Evolutionary conservation across 176 grass and related monocot genomes (phyloP), one percentile per base, ranked within the genome.

Genomic region (Carex pumila): DNA sequence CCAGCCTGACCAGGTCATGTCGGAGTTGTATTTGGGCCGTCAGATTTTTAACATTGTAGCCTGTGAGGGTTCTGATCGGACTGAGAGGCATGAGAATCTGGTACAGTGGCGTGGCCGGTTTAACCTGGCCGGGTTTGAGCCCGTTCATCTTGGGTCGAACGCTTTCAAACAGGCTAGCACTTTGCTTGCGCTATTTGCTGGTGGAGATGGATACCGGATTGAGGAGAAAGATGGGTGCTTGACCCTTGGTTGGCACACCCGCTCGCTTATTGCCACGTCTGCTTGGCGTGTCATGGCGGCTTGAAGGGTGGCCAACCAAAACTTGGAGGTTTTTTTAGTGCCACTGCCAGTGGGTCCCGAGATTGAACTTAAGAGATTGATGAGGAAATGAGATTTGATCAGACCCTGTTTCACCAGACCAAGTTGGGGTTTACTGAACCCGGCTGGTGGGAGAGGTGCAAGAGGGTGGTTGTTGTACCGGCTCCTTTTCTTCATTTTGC

Each of bases 31-130:
- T 53, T 89, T 98, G 15, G 92, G 95, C 65, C 90, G 92, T 64
- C 95, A 98, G 91, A 98, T 98, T 81, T 93, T 87, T 72, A 98
- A 98, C 89, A 91, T 98, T 4, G 95, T 98, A 58, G 92, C 92
- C 7, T 93, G 91, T 86, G 95, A 98, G 82, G 92, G 89, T 15
- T 15, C 89, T 3, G 95, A 98, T 70, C 90, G 92, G 81, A 95
- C 86, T 6, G 95, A 98, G 91, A 92, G 95, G 29, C 95, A 98
- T 80, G 95, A 98, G 89, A 93, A 74, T 1, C 86, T 94, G 90
- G 84, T 21, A 0, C 92, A 92, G 89, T 98, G 95, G 95, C 89
- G 89, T 47, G 59, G 4, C 82, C 92, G 95, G 0, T 89, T 98
- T 11, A 87, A 78, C 61, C 83, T 58, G 22, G 89, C 89, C 12